Evolutionary conservation across 2,329 filamentous ascomycete genomes (phyloP), one percentile per base, ranked within the genome.

Genomic region (Talaromyces marneffei): DNA sequence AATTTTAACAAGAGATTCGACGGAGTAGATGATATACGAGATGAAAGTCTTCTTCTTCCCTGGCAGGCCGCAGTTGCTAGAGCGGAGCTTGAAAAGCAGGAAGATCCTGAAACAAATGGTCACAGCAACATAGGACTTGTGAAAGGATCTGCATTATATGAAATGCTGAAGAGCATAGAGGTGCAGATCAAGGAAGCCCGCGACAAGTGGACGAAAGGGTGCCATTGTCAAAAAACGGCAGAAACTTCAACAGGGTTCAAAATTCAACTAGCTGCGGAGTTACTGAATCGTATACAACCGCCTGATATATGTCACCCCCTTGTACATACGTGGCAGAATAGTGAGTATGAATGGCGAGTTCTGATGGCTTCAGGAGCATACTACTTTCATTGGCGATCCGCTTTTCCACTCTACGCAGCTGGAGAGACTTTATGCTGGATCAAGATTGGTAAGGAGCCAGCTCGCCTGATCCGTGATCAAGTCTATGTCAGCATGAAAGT

Each of bases 361-460:
- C 37, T 79, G 4, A 65, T 78, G 42, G 77, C 78, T 2, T 78
- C 77, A 1, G 75, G 69, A 29, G 65, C 71, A 1, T 77, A 79
- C 62, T 57, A 65, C 12, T 62, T 58, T 42, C 50, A 62, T 23
- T 66, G 65, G 12, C 59, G 56, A 1, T 67, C 65, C 2, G 66
- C 61, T 4, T 72, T 74, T 54, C 65, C 66, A 4, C 65, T 73
- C 9, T 71, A 72, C 37, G 72, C 72, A 1, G 72, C 73, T 40
- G 71, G 73, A 0, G 74, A 75, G 31, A 62, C 60, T 6, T 63
- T 75, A 3, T 75, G 74, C 42, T 66, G 70, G 33, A 69, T 74
- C 14, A 75, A 75, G 59, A 65, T 69, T 1, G 67, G 62, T 7
- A 65, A 54, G 7, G 31, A 64, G 7, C 64, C 71, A 5, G 68